A percentile compares a stretch with the other conserved stretches of the same genome.
phyloP scores from a whole-genome alignment of 495 filamentous ascomycete genomes.

The Neurospora sp. region DNA sequence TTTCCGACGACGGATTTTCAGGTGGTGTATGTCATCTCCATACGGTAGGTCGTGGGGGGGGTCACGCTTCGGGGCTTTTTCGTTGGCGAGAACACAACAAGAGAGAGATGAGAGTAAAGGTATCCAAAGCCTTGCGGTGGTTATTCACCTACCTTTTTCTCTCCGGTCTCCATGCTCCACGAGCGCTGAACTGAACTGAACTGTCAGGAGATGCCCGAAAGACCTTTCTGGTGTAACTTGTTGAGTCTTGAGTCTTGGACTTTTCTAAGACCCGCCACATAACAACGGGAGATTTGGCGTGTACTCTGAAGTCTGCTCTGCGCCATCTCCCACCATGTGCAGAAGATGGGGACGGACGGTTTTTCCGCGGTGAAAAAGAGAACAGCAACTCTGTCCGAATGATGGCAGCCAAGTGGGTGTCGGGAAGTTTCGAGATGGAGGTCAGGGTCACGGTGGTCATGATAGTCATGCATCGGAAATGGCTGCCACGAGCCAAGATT shows the following conservation, averaged over 20 bases:
- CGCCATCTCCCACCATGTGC: background rate
- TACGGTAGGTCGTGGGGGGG: background rate
- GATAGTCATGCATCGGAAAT: background rate
- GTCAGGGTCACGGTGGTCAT: background rate
- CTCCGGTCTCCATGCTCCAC: background rate
- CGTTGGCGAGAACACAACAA: no score
- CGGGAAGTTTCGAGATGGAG: background rate
- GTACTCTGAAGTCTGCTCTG: background rate
- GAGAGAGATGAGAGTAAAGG: no score
- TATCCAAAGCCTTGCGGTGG: background rate
- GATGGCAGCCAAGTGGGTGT: background rate
- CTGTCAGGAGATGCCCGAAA: background rate
- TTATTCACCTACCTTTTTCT: background rate
- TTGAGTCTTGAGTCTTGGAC: background rate
- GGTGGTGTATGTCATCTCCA: background rate
- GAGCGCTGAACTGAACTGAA: background rate
- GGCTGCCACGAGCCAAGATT: background rate
- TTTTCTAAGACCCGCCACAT: background rate
- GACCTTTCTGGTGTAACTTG: background rate
- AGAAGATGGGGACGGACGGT: background rate
- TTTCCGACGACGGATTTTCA: background rate
- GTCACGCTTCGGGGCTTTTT: background rate
- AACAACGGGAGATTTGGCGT: background rate
- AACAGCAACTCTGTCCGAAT: background rate
- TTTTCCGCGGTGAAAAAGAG: background rate